These are phyloP conservation scores for Rhizopogon parksii DNA, from an alignment of 1,284 basidiomycete genomes.

Conservation along the genomic window DNA sequence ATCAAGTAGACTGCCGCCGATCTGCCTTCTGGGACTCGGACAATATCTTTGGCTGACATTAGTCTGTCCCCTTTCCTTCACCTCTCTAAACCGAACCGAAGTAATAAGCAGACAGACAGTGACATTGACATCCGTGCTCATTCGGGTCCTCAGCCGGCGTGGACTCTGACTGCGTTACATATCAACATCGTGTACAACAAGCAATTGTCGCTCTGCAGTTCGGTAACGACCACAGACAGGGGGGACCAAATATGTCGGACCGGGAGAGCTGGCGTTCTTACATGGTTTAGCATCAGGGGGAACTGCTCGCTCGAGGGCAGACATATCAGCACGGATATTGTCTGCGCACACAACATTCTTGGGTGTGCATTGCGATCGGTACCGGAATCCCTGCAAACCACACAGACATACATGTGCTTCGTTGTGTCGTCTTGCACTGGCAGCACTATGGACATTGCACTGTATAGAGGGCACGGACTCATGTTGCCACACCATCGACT, in stretches of 20 bases:
- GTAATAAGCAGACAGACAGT: slow-evolving; percentile 52
- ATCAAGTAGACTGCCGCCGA: slow-evolving; percentile 57
- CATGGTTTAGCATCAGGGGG: too few relatives aligned
- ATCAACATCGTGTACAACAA: slow-evolving; percentile 94
- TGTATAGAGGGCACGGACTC: too few relatives aligned
- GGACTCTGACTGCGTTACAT: slow-evolving; percentile 58
- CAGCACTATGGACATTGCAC: too few relatives aligned
- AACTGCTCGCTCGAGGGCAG: too few relatives aligned
- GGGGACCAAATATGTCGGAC: slow-evolving; percentile 67
- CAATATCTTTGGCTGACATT: slow-evolving; percentile 88
- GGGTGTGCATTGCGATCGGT: too few relatives aligned
- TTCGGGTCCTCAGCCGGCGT: slow-evolving; percentile 64
- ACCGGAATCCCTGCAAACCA: too few relatives aligned
- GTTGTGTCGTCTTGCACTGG: too few relatives aligned
- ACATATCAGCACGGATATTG: too few relatives aligned
- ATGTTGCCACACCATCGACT: too few relatives aligned
- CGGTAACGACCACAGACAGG: slow-evolving; percentile 40
- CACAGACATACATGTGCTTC: too few relatives aligned
- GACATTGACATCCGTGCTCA: slow-evolving; percentile 92
- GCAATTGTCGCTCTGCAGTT: slow-evolving; percentile 77
- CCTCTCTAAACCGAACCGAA: not conserved
- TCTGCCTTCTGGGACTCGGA: slow-evolving; percentile 74
- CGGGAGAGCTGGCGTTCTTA: slow-evolving; percentile 49
- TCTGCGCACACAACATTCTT: too few relatives aligned
- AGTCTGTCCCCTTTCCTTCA: slow-evolving; percentile 41